These are phyloP conservation scores for Amanita phalloides DNA, from an alignment of 768 basidiomycete genomes.

Conservation along the genomic window DNA sequence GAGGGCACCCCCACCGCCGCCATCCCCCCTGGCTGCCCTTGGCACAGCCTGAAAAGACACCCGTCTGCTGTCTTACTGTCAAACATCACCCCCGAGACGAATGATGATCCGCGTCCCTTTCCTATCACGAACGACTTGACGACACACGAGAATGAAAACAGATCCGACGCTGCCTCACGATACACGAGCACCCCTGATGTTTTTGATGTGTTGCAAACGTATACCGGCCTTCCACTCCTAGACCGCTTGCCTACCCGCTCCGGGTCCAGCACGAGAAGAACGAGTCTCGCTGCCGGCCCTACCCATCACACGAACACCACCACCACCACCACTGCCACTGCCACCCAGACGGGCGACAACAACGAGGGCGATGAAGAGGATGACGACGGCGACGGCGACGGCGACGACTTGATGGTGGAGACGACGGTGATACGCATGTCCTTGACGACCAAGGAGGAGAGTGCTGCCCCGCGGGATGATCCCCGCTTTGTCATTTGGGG, in stretches of 20 bases:
- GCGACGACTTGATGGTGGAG: constrained; percentile 19
- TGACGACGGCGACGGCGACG: neutral
- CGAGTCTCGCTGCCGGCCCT: neutral
- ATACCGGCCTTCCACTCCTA: constrained; percentile 63
- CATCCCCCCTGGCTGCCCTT: constrained; percentile 3
- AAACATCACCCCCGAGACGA: neutral
- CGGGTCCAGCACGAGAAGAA: neutral
- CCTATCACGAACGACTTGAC: no score
- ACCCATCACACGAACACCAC: neutral
- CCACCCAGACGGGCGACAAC: no score
- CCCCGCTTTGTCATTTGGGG: constrained; percentile 93
- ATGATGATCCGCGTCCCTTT: no score
- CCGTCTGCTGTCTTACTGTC: constrained; percentile 17
- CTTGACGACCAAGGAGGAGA: constrained; percentile 45
- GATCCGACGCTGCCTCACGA: constrained; percentile 31
- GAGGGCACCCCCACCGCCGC: constrained; percentile 11
- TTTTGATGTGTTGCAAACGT: constrained; percentile 75
- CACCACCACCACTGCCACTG: no score
- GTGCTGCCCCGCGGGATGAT: constrained; percentile 71
- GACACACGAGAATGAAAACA: neutral
- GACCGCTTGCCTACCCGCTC: constrained; percentile 51
- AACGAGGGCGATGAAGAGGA: neutral
- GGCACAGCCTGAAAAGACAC: constrained; percentile 12
- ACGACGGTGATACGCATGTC: constrained; percentile 69
- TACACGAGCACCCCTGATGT: constrained; percentile 52